Conservation (phyloP, 2,329 filamentous ascomycete genomes). For the Niveomyces coronatus region DNA sequence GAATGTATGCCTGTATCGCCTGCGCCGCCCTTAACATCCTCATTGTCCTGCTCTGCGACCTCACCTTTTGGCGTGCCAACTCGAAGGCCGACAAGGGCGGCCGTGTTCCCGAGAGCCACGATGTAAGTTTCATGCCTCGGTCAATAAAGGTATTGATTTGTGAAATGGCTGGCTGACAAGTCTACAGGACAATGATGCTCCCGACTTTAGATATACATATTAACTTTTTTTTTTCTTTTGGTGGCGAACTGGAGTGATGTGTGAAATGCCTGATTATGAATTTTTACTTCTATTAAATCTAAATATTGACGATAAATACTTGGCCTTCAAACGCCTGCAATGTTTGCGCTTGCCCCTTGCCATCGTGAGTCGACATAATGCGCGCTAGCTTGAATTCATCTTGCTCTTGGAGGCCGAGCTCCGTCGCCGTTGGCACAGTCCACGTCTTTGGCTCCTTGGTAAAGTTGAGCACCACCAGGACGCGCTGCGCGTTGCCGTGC, state of each 20-base stretch:
- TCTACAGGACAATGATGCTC: conserved; percentile 2
- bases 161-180: not conserved
- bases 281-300: no score
- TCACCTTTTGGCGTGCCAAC: conserved; percentile 35
- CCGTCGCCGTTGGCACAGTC: conserved; percentile 12
- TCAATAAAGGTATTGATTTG: not conserved
- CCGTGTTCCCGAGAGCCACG: conserved; percentile 38
- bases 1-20: conserved; percentile 45
- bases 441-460: conserved; percentile 19
- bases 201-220: conserved; percentile 10
- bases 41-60: conserved; percentile 30
- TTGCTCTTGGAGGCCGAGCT: conserved; percentile 13
- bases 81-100: conserved; percentile 42
- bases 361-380: conserved; percentile 18
- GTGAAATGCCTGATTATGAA: no score
- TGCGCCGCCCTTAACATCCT: conserved; percentile 36
- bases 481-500: conserved; percentile 14
- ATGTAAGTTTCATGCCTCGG: conserved; percentile 23
- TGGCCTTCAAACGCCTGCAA: conserved; percentile 23
- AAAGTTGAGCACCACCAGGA: conserved; percentile 24
- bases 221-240: no score
- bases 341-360: conserved; percentile 11
- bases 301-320: conserved; percentile 16
- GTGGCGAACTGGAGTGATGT: no score
- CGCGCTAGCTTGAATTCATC: conserved; percentile 15